These are phyloP conservation scores for Pseudogymnoascus sp. DNA, from an alignment of 2,329 filamentous ascomycete genomes.

Conservation along the genomic window DNA sequence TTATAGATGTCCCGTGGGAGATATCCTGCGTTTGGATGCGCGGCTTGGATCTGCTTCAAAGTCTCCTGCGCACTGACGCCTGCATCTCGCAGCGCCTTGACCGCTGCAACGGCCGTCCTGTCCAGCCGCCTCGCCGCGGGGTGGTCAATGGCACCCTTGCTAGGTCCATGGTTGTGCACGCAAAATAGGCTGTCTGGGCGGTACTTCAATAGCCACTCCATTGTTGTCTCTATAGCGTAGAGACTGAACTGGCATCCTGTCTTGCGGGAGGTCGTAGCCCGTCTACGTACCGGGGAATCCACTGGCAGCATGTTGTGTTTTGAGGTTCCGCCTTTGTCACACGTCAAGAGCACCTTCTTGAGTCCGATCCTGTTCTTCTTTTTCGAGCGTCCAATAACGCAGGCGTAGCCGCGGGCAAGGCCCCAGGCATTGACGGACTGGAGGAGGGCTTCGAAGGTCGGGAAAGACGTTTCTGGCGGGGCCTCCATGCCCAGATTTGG, in stretches of 20 bases:
- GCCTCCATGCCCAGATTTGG: slow-evolving; percentile 11
- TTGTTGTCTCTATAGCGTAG: slow-evolving; percentile 59
- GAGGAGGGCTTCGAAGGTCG: slow-evolving; percentile 56
- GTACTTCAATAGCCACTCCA: slow-evolving; percentile 59
- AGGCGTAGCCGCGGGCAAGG: slow-evolving; percentile 58
- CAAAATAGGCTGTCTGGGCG: slow-evolving; percentile 51
- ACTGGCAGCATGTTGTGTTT: slow-evolving; percentile 39
- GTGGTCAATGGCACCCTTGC: slow-evolving; percentile 58
- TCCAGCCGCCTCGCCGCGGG: slow-evolving; percentile 58
- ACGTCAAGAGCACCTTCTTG: slow-evolving; percentile 61
- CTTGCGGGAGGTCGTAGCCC: slow-evolving; percentile 60
- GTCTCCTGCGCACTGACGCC: slow-evolving; percentile 58
- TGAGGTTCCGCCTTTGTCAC: slow-evolving; percentile 57
- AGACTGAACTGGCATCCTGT: slow-evolving; percentile 64
- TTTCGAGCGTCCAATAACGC: slow-evolving; percentile 60
- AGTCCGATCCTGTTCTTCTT: slow-evolving; percentile 55
- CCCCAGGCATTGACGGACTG: slow-evolving; percentile 57
- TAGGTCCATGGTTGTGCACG: slow-evolving; percentile 56
- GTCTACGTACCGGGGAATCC: slow-evolving; percentile 43
- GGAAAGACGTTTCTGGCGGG: slow-evolving; percentile 56
- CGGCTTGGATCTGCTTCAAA: slow-evolving; percentile 55
- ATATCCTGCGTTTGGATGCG: slow-evolving; percentile 55
- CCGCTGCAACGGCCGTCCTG: slow-evolving; percentile 59
- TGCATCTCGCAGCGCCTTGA: slow-evolving; percentile 57
- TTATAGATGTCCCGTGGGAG: slow-evolving; percentile 61